Evolutionary conservation across 225 moss, liverwort and hornwort species (phyloP).

Genomic region (Pseudisothecium myosuroides): DNA sequence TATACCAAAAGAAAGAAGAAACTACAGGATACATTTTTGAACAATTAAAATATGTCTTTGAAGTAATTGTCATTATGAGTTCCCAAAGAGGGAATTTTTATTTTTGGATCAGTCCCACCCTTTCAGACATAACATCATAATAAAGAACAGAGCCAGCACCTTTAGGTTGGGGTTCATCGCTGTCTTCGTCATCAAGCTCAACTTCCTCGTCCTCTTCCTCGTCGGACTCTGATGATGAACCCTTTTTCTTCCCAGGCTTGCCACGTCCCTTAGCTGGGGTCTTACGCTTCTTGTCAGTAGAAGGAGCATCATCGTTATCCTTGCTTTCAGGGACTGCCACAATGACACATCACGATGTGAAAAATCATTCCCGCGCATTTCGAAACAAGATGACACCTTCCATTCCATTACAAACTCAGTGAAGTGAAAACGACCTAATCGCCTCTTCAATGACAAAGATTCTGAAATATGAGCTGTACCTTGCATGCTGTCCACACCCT

Average conservation of each 20-base stretch:
- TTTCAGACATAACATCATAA: not conserved
- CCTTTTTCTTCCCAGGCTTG: conserved; percentile 47
- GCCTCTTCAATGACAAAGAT: not conserved
- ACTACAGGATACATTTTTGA: not conserved
- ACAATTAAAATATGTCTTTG: not conserved
- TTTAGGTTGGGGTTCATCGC: conserved; percentile 50
- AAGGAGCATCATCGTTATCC: conserved; percentile 24
- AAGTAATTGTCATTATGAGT: not conserved
- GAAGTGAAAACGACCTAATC: not conserved
- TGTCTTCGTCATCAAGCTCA: conserved; percentile 17
- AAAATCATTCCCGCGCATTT: not conserved
- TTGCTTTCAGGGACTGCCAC: conserved; percentile 19
- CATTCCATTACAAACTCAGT: not conserved
- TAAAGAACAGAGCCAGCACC: not conserved
- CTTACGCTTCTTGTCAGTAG: conserved; percentile 64
- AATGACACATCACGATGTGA: not conserved
- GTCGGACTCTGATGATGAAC: conserved; percentile 35
- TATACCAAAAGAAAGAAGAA: not conserved
- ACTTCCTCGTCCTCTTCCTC: conserved; percentile 41
- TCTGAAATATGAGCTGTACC: conserved; percentile 1
- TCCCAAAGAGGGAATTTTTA: not conserved
- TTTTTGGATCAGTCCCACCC: not conserved
- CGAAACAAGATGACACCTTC: not conserved
- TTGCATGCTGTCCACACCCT: conserved; percentile 40
- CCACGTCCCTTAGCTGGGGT: conserved; percentile 38